Evolutionary conservation across 2,329 filamentous ascomycete species (phyloP).

Genomic region (Aspergillus sp.): DNA sequence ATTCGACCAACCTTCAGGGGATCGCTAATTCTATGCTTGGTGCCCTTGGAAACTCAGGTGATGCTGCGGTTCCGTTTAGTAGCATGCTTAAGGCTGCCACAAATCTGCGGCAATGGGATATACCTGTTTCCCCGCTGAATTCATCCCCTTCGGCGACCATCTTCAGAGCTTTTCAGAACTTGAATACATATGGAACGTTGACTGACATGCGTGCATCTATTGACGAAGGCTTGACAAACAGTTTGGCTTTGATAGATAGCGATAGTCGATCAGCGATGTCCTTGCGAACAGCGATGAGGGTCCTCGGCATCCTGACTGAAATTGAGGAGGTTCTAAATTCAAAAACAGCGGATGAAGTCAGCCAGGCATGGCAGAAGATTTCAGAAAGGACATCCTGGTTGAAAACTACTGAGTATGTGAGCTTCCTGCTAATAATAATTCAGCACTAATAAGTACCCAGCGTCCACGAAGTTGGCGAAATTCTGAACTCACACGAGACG

Average conservation of each 20-base stretch:
- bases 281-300: conserved; percentile 60
- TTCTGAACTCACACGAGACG: conserved; percentile 80
- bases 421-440: background rate
- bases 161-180: conserved; percentile 77
- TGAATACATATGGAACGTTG: conserved; percentile 66
- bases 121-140: conserved; percentile 67
- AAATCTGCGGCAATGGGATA: conserved; percentile 86
- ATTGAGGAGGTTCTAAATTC: conserved; percentile 74
- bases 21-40: conserved; percentile 78
- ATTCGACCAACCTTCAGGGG: conserved; percentile 78
- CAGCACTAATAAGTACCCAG: conserved; percentile 29
- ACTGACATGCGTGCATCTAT: conserved; percentile 57
- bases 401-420: conserved; percentile 70
- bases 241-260: conserved; percentile 41
- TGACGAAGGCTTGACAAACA: conserved; percentile 58
- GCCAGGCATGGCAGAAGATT: conserved; percentile 63
- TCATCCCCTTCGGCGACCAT: conserved; percentile 66
- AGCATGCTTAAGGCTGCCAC: conserved; percentile 77
- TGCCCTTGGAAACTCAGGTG: conserved; percentile 55
- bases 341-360: conserved; percentile 59
- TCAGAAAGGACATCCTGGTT: conserved; percentile 72
- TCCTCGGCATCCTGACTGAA: conserved; percentile 74
- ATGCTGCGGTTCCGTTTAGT: conserved; percentile 55
- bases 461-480: conserved; percentile 67
- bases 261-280: conserved; percentile 39